Base-by-base conservation (phyloP, 768 basidiomycete genomes). In the Naematelia aurantialba region DNA sequence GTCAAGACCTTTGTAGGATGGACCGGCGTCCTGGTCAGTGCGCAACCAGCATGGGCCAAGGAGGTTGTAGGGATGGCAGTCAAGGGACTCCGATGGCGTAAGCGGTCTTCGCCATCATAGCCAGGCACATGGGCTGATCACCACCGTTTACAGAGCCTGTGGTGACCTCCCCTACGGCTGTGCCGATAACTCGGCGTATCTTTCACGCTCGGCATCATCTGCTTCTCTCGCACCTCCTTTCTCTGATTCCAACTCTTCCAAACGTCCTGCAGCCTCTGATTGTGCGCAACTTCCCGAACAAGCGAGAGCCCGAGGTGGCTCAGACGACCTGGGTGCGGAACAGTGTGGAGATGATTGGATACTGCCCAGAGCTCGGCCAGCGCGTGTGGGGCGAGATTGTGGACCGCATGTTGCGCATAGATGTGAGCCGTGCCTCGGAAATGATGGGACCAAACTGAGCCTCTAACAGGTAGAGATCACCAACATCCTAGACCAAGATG, bases 291-390 rank as follows among this genome's bases (percentile, higher is more conserved):
- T 98, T 97, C 71, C 96, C 96, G 5, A 90, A 96, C 74, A 97
- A 98, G 75, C 84, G 93, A 27, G 91, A 94, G 72, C 84, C 82
- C 44, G 85, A 87, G 67, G 78, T 84, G 1, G 80, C 85, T 0
- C 92, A 97, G 66, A 83, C 87, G 2, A 89, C 91, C 0, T 99
- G 91, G 71, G 89, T 97, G 64, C 85, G 89, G 46, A 99, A 99
- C 74, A 76, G 91, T 14, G 82, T 98, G 4, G 84, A 84, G 30
- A 79, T 97, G 34, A 86, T 87, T 0, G 83, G 85, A 31, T 98
- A 96, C 74, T 97, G 93, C 70, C 85, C 89, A 0, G 92, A 91
- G 72, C 80, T 97, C 21, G 69, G 73, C 1, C 91, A 92, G 62
- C 86, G 85, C 65, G 85, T 97, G 44, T 79, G 97, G 30, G 87